A percentile compares a stretch with the other conserved stretches of the same genome.
phyloP scores from a whole-genome alignment of 2,329 filamentous ascomycete genomes.

The Paecilomyces dactylethromorphus region DNA sequence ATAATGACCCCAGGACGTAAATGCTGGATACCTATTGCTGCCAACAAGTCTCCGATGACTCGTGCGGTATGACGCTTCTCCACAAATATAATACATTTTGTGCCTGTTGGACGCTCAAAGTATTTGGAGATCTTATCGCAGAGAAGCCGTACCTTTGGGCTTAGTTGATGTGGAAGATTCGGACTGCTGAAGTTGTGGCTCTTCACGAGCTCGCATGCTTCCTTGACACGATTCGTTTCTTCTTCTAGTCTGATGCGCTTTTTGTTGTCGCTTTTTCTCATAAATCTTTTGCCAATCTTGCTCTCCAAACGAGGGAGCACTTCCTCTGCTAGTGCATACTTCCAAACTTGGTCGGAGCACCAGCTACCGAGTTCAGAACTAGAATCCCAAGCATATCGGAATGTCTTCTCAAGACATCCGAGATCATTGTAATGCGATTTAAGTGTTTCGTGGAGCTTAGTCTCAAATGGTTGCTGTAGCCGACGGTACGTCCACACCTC shows the following conservation, averaged over 20 bases:
- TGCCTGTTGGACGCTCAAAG: slow-evolving; percentile 53
- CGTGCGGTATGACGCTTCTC: slow-evolving; percentile 70
- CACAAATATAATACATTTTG: slow-evolving; percentile 83
- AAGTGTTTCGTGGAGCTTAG: slow-evolving; percentile 57
- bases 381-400: slow-evolving; percentile 54
- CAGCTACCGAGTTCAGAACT: slow-evolving; percentile 68
- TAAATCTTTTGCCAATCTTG: slow-evolving; percentile 21
- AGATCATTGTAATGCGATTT: slow-evolving; percentile 47
- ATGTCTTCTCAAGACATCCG: slow-evolving; percentile 48
- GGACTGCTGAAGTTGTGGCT: slow-evolving; percentile 42
- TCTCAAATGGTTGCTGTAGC: slow-evolving; percentile 51
- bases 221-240: slow-evolving; percentile 51
- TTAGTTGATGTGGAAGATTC: slow-evolving; percentile 45
- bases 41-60: slow-evolving; percentile 63
- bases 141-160: slow-evolving; percentile 65
- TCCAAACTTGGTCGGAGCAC: slow-evolving; percentile 80
- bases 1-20: slow-evolving; percentile 60
- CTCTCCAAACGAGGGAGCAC: slow-evolving; percentile 57
- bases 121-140: slow-evolving; percentile 53
- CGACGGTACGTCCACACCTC: slow-evolving; percentile 52
- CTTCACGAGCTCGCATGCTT: slow-evolving; percentile 53
- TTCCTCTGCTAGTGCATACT: slow-evolving; percentile 58
- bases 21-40: slow-evolving; percentile 49
- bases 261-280: slow-evolving; percentile 1
- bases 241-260: slow-evolving; percentile 40